phyloP scores from a whole-genome alignment of 192 early-diverging fungal genomes.

The Gorgonomyces haynaldii region DNA sequence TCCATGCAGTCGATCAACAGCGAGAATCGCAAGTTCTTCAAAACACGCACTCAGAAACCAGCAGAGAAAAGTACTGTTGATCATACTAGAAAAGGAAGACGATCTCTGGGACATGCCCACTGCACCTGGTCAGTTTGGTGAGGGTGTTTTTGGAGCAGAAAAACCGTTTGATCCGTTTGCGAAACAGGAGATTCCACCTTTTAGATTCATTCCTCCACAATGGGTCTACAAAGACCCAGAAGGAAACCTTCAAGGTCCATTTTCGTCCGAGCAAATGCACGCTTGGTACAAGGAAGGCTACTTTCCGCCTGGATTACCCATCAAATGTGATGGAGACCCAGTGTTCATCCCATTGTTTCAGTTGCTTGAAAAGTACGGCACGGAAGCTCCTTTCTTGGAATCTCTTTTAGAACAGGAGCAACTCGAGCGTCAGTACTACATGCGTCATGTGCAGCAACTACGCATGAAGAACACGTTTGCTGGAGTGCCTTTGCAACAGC shows the following conservation, averaged over 20 bases:
- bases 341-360: conserved; percentile 67
- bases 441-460: no score
- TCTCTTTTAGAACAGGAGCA: conserved; percentile 20
- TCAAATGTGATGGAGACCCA: conserved; percentile 67
- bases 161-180: conserved; percentile 5
- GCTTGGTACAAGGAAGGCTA: conserved; percentile 86
- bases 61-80: neutral
- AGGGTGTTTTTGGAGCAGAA: conserved; percentile 8
- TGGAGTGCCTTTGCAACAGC: no score
- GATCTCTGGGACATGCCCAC: conserved; percentile 8
- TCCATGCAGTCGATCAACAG: conserved; percentile 5
- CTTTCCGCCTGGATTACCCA: conserved; percentile 66
- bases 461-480: no score
- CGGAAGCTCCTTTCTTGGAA: conserved; percentile 60
- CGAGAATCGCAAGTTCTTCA: neutral
- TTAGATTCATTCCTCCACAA: conserved; percentile 7
- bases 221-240: conserved; percentile 9
- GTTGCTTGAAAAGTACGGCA: conserved; percentile 54
- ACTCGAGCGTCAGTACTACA: conserved; percentile 1
- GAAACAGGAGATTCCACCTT: neutral
- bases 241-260: conserved; percentile 52
- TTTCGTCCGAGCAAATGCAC: conserved; percentile 81
- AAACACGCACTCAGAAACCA: conserved; percentile 3
- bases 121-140: conserved; percentile 2
- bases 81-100: neutral